Evolutionary conservation across 2,329 filamentous ascomycete species (phyloP), one percentile per base, ranked within the genome.

Genomic region (Dendrostoma leiphaemia): DNA sequence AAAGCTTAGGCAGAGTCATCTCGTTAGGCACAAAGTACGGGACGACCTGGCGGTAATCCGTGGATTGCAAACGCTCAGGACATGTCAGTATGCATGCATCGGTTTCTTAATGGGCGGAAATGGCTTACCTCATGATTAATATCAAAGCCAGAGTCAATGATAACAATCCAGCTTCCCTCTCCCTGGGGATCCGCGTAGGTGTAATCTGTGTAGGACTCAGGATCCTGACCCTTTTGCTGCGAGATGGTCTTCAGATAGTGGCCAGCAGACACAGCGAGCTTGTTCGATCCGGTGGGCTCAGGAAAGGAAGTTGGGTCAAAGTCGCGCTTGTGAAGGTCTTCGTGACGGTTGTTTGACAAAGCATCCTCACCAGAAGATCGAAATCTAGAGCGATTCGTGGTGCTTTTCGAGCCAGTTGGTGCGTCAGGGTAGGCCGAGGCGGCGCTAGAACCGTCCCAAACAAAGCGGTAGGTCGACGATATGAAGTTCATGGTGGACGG

Each of bases 141-240:
- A 21, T 54, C 45, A 12, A 54, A 54, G n/a, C 52, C 52, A 10
- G 15, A 31, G 43, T 54, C 52, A 15, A 54, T 12, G 4, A 54
- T 5, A 15, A 54, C 24, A 8, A 54, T 40, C 52, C 52, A 54
- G 6, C 45, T 35, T 2, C 28, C 52, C 31, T 54, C 19, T 4
- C 52, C 52, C 7, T 19, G 31, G 13, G 45, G 51, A 2, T 54
- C 51, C 4, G 45, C 37, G 28, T 50, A 54, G 23, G 51, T 54
- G 37, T 54, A 40, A 23, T 45, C 26, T 4, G 32, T 17, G 13
- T 23, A 31, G 2, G 12, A 24, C 9, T 21, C 3, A 6, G 26
- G 37, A 2, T 44, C 29, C 23, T 54, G 13, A 9, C 52, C 52
- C 46, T 54, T 54, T n/a, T 54, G 45, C 31, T 54, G 52, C 34